A percentile compares a stretch with the other conserved stretches of the same genome.
Conservation (phyloP, 768 basidiomycete species). For the Sarcomyxa edulis region DNA sequence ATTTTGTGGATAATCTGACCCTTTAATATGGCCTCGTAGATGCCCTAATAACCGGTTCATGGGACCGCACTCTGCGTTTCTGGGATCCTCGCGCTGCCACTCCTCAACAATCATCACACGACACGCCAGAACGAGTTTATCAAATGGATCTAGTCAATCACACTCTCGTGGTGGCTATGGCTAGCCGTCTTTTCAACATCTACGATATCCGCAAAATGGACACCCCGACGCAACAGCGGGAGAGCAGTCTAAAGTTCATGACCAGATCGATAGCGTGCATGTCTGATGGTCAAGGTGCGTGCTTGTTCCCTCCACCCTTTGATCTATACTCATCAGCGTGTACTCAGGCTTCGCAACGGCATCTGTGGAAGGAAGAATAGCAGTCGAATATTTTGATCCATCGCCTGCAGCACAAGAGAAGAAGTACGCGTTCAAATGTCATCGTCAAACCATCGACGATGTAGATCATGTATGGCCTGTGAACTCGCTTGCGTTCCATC, state of each 20-base stretch:
- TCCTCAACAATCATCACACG: slow-evolving; percentile 53
- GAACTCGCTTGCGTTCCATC: slow-evolving; percentile 93
- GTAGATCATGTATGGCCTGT: slow-evolving; percentile 97
- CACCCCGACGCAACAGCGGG: slow-evolving; percentile 70
- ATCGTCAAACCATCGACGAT: slow-evolving; percentile 84
- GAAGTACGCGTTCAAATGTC: slow-evolving; percentile 97
- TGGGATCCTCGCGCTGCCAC: slow-evolving; percentile 75
- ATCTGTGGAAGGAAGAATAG: slow-evolving; percentile 93
- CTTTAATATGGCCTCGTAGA: slow-evolving; percentile 34
- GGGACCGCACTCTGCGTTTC: slow-evolving; percentile 85
- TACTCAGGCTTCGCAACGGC: slow-evolving; percentile 81
- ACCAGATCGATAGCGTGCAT: slow-evolving; percentile 89
- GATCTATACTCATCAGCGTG: not conserved
- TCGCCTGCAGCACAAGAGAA: slow-evolving; percentile 68
- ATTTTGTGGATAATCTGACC: not conserved
- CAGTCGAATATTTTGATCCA: slow-evolving; percentile 95
- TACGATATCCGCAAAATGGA: slow-evolving; percentile 82
- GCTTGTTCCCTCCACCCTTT: not conserved
- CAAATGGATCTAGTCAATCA: slow-evolving; percentile 73
- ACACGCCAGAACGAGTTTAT: slow-evolving; percentile 83
- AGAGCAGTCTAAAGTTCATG: slow-evolving; percentile 94
- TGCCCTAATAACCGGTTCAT: slow-evolving; percentile 78
- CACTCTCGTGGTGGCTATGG: slow-evolving; percentile 89
- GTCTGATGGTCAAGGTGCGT: slow-evolving; percentile 82
- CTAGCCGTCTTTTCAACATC: slow-evolving; percentile 84